These are phyloP conservation scores for Glycine soja DNA, from an alignment of 306 rosid species.

Conservation along the genomic window DNA sequence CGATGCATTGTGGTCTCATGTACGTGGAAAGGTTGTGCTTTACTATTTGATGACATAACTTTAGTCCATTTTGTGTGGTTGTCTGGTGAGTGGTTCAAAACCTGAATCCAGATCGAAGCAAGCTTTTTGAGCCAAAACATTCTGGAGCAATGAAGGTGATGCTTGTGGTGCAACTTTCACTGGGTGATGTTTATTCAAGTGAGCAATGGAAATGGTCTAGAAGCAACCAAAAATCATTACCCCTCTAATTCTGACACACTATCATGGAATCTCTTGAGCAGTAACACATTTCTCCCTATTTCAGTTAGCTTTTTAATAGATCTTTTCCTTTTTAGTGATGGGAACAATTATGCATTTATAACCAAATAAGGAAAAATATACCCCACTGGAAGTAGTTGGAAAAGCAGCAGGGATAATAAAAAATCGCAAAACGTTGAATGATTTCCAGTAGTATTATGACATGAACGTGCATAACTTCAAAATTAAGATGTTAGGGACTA, in stretches of 20 bases:
- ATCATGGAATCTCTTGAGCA: slow-evolving; percentile 52
- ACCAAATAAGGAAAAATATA: slow-evolving; percentile 41
- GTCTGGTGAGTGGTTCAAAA: slow-evolving; percentile 52
- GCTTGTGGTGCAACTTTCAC: slow-evolving; percentile 43
- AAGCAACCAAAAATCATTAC: slow-evolving; percentile 38
- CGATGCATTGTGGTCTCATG: slow-evolving; percentile 36
- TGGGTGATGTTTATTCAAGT: slow-evolving; percentile 30
- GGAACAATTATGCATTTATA: slow-evolving; percentile 38
- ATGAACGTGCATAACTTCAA: slow-evolving; percentile 4
- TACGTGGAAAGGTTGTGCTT: slow-evolving; percentile 51
- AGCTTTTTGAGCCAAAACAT: slow-evolving; percentile 47
- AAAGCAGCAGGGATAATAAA: slow-evolving; percentile 20
- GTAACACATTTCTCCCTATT: slow-evolving; percentile 40
- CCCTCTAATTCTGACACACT: slow-evolving; percentile 50
- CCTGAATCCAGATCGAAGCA: slow-evolving; percentile 39
- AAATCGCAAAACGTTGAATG: not conserved
- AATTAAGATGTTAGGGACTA: slow-evolving; percentile 17
- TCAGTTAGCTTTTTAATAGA: slow-evolving; percentile 46
- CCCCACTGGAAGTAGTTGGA: slow-evolving; percentile 35
- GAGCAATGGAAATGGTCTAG: slow-evolving; percentile 40
- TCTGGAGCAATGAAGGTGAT: slow-evolving; percentile 44
- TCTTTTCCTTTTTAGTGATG: slow-evolving; percentile 38
- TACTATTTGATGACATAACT: slow-evolving; percentile 32
- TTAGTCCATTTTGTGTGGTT: slow-evolving; percentile 40
- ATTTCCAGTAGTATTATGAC: not conserved